Base-by-base conservation (phyloP, 805 yeast species). In the Lipomyces sp. region DNA sequence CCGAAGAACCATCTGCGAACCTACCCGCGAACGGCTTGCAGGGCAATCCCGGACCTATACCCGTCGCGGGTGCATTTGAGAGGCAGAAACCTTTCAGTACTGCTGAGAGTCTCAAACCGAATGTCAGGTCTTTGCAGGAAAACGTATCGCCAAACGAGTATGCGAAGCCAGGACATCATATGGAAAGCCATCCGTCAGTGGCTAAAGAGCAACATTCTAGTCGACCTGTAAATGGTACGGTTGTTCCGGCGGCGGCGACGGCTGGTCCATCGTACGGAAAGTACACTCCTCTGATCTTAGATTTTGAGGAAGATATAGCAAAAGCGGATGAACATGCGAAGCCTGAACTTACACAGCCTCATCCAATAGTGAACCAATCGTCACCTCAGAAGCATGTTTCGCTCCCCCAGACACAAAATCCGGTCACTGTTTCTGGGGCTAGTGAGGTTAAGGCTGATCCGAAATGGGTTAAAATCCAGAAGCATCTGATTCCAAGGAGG, bases 381-480 rank as follows among this genome's bases (percentile, higher is more conserved):
- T 42, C 48, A 42, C 24, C 24, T 42, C 24, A 42, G 48, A 15
- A n/a, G 48, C 48, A n/a, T 2, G 48, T n/a, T 42, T 15, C 48
- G 13, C 15, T 42, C 8, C 24, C 24, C 15, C 48, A 8, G 48
- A 7, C 8, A 6, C 10, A 42, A 42, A n/a, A 8, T 2, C 7
- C 10, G 15, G 8, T 42, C n/a, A 3, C 8, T 3, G 18, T 24
- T 42, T 24, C 48, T 5, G n/a, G 24, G 15, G 24, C 18, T 42
- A 6, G 15, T 42, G 24, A 18, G 18, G 48, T 42, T 39, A 58
- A 29, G 59, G 35, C 10, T 13, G 45, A 58, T 18, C 34, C 53
- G 42, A 37, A 35, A 35, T 65, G 69, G 69, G 33, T 60, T 8
- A 33, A 24, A n/a, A 58, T 62, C 33, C 69, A 62, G 6, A 62